Evolutionary conservation across 805 yeast genomes (phyloP).

Genomic region (Blastobotrys terrestris): DNA sequence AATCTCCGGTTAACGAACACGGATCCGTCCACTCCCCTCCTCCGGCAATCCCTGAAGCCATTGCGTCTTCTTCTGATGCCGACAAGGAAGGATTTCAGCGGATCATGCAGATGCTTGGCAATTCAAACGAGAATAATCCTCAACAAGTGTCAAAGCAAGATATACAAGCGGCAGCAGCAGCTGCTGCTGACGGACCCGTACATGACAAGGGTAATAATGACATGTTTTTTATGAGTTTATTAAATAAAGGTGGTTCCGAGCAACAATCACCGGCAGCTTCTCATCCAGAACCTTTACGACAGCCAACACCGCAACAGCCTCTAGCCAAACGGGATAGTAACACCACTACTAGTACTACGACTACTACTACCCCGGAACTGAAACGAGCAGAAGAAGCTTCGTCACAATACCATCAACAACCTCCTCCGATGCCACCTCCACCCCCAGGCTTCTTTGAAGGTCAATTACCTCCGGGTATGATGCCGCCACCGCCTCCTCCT

Average conservation of each 20-base stretch:
- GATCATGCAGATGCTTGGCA: constrained; percentile 27
- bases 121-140: background rate
- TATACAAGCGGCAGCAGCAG: constrained; percentile 1
- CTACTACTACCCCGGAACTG: background rate
- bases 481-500: constrained; percentile 8
- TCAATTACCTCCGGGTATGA: constrained; percentile 8
- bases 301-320: no score
- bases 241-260: constrained; percentile 16
- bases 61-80: constrained; percentile 11
- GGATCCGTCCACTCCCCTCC: background rate
- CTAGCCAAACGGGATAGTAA: background rate
- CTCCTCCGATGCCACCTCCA: constrained; percentile 8
- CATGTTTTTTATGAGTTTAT: constrained; percentile 20
- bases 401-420: background rate
- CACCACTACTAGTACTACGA: background rate
- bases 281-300: background rate
- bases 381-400: background rate
- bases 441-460: constrained; percentile 19
- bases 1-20: background rate
- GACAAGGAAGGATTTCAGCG: constrained; percentile 30
- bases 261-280: background rate
- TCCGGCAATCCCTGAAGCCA: background rate
- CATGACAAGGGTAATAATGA: constrained; percentile 13
- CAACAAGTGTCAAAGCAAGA: constrained; percentile 6
- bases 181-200: constrained; percentile 5